Evolutionary conservation across 768 basidiomycete species (phyloP), one percentile per base, ranked within the genome.

Genomic region (Tylopilus subfusipes): DNA sequence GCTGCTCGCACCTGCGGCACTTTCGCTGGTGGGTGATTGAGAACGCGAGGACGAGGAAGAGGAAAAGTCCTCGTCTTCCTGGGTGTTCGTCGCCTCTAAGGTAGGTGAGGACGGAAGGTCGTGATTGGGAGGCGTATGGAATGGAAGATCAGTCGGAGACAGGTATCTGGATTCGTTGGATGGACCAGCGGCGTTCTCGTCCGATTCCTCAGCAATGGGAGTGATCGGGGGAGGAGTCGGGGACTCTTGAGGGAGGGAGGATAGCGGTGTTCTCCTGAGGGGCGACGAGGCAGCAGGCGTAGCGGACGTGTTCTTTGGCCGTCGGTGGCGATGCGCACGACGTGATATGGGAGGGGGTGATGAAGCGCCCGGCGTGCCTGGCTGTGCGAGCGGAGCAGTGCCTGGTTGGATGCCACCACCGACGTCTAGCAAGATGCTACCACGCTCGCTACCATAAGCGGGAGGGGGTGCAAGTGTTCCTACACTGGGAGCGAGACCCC

Each of bases 401-500:
- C 77, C 73, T 25, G 73, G 60, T 39, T 46, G 65, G 33, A 65
- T 55, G 38, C 51, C 65, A 40, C 69, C 69, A 6, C 93, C 95
- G 1, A 94, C 90, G 70, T 97, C 94, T 2, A 99, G 79, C 10
- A 99, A 77, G 54, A 99, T 98, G 67, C 93, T 96, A 9, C 96
- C 97, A 12, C 94, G 82, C 70, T 99, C 97, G 63, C 90, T 93
- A 18, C 97, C 97, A 71, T 98, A 98, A 1, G 97, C 95, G 6
- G 97, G 97, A 27, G 97, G 97, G 16, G 97, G 97, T 2, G 96
- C 96, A 11, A 98, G 80, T 0, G 97, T 98, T 44, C 97, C 97
- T 14, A 95, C 88, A 68, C 94, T 97, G 9, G 97, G 97, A 31
- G 97, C 97, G 30, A 98, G 73, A 18, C 97, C 97, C 97, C 97